Evolutionary conservation across 768 basidiomycete genomes (phyloP).

Genomic region (Mycena leptocephala): DNA sequence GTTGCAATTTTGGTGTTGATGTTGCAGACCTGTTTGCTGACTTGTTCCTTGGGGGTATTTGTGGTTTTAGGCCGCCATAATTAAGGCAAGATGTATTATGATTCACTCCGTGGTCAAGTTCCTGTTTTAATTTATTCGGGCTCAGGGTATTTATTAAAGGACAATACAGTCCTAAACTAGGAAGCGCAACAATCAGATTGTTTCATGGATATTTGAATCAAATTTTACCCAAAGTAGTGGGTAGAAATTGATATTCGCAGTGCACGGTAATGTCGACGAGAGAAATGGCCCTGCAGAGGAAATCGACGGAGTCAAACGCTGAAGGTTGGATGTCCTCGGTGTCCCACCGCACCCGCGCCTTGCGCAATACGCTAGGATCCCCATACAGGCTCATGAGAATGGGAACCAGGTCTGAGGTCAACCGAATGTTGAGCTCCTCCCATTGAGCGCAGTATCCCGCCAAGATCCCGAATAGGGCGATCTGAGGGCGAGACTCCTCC

Average conservation of each 20-base stretch:
- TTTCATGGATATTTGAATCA: too few species aligned
- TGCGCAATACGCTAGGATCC: not conserved
- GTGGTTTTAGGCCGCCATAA: too few species aligned
- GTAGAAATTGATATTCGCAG: not conserved
- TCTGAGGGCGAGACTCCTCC: not conserved
- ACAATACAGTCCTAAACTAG: too few species aligned
- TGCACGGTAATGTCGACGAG: not conserved
- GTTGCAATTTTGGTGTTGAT: too few species aligned
- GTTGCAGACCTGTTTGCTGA: too few species aligned
- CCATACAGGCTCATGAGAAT: not conserved
- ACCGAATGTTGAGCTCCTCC: not conserved
- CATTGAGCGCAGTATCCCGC: not conserved
- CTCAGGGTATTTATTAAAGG: too few species aligned
- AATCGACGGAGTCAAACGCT: not conserved
- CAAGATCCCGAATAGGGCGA: not conserved
- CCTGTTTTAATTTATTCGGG: too few species aligned
- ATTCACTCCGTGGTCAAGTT: too few species aligned
- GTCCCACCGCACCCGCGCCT: not conserved
- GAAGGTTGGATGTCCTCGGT: not conserved
- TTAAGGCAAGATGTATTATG: too few species aligned
- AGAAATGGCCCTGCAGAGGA: not conserved
- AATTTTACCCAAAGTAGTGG: too few species aligned
- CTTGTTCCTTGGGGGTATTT: too few species aligned
- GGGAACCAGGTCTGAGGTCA: not conserved
- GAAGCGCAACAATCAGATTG: too few species aligned